A percentile compares a stretch with the other conserved stretches of the same genome.
Evolutionary conservation across 345 rosid species (phyloP).

Genomic region (Syzygium aromaticum): DNA sequence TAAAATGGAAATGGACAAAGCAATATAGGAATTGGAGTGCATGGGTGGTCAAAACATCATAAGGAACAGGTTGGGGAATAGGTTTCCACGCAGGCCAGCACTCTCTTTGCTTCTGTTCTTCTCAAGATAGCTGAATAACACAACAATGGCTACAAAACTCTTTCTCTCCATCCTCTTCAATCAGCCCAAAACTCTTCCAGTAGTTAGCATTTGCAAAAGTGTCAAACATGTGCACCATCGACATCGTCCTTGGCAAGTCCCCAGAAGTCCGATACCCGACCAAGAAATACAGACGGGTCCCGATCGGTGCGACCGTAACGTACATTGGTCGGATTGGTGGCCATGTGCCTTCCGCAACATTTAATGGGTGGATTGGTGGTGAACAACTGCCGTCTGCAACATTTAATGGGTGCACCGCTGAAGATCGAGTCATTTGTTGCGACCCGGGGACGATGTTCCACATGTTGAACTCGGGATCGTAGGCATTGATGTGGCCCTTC

Average conservation of each 20-base stretch:
- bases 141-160: constrained; percentile 49
- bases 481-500: constrained; percentile 49
- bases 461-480: constrained; percentile 27
- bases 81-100: not conserved
- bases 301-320: constrained; percentile 43
- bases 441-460: constrained; percentile 48
- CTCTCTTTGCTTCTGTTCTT: not conserved
- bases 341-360: not conserved
- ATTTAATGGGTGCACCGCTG: not conserved
- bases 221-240: constrained; percentile 31
- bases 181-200: constrained; percentile 36
- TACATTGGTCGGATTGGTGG: constrained; percentile 16
- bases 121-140: constrained; percentile 16
- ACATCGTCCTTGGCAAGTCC: constrained; percentile 12
- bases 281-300: constrained; percentile 28
- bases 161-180: constrained; percentile 29
- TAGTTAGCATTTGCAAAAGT: constrained; percentile 9
- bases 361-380: not conserved
- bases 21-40: not conserved
- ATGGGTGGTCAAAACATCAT: not conserved
- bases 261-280: constrained; percentile 24
- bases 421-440: constrained; percentile 7
- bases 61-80: not conserved
- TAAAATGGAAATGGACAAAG: not conserved
- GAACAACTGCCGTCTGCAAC: constrained; percentile 1